phyloP scores from a whole-genome alignment of 441 rosid species.

The Bocquillonia castaneifolia region DNA sequence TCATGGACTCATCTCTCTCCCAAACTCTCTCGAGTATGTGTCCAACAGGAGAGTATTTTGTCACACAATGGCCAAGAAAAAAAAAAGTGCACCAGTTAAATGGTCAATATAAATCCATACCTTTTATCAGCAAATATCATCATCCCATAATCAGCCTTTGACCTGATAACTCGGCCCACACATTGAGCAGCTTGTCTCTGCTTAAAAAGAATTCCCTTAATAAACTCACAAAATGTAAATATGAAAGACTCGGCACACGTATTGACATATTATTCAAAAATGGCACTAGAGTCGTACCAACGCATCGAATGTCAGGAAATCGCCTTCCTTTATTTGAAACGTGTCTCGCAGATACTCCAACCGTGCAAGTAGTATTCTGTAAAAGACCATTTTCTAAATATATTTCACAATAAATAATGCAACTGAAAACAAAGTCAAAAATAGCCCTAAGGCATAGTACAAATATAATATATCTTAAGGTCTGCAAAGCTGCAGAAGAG shows the following conservation, averaged over 20 bases:
- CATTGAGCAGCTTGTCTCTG: constrained; percentile 99
- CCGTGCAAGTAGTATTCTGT: constrained; percentile 78
- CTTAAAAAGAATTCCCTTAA: constrained; percentile 18
- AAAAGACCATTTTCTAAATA: constrained; percentile 18
- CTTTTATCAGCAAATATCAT: constrained; percentile 98
- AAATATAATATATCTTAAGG: background rate
- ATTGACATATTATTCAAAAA: background rate
- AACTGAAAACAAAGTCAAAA: background rate
- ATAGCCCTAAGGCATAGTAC: background rate
- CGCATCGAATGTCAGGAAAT: constrained; percentile 92
- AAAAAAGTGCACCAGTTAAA: background rate
- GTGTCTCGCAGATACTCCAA: constrained; percentile 87
- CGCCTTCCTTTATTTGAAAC: constrained; percentile 97
- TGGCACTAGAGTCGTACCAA: constrained; percentile 49
- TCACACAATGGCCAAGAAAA: background rate
- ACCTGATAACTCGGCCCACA: constrained; percentile 93
- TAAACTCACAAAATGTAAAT: constrained; percentile 8
- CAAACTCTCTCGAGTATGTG: too few relatives aligned
- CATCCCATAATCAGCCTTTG: constrained; percentile 99
- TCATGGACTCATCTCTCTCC: background rate
- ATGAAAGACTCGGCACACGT: constrained; percentile 7
- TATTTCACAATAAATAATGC: constrained; percentile 7
- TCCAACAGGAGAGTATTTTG: background rate
- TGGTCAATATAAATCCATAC: constrained; percentile 27
- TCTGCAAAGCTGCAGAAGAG: background rate